Percentiles rank a stretch among this genome's conserved stretches.
These are phyloP conservation scores for Malania oleifera DNA, from an alignment of 164 flowering plant genomes.

Conservation along the genomic window DNA sequence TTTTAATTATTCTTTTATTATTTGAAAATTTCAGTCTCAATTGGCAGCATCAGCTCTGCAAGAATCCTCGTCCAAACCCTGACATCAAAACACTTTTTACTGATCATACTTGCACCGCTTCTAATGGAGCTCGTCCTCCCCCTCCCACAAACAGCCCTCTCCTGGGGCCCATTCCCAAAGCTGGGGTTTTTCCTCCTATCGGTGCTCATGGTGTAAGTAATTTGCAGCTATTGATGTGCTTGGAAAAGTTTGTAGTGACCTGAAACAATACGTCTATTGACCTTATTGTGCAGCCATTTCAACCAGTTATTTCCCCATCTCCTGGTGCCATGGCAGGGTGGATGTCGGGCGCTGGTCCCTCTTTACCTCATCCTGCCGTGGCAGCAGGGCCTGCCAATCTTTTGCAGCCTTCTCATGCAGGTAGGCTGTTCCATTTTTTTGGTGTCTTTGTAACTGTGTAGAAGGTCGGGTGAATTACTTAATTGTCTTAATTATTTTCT, in stretches of 20 bases:
- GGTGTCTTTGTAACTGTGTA: too few species aligned
- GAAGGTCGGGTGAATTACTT: neutral
- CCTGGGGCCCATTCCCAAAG: constrained; percentile 51
- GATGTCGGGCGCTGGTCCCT: constrained; percentile 49
- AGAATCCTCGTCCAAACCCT: constrained; percentile 64
- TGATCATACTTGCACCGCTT: constrained; percentile 54
- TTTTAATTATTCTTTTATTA: too few species aligned
- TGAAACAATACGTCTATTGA: neutral
- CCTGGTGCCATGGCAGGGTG: constrained; percentile 65
- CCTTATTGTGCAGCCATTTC: constrained; percentile 53
- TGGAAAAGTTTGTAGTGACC: neutral
- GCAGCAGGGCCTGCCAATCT: constrained; percentile 50
- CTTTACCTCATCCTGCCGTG: constrained; percentile 53
- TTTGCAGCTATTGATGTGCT: neutral
- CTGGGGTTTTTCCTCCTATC: constrained; percentile 57
- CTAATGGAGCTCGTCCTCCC: constrained; percentile 52
- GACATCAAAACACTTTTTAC: constrained; percentile 65
- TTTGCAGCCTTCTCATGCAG: constrained; percentile 50
- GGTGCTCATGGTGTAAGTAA: constrained; percentile 57
- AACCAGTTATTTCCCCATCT: constrained; percentile 54
- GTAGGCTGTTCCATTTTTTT: too few species aligned
- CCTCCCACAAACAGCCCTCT: constrained; percentile 45
- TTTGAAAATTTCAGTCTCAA: constrained; percentile 47
- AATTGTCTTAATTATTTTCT: neutral
- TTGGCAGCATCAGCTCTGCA: constrained; percentile 85